Evolutionary conservation across 2,329 filamentous ascomycete species (phyloP), one percentile per base, ranked within the genome.

Genomic region (Uncinocarpus reesii): DNA sequence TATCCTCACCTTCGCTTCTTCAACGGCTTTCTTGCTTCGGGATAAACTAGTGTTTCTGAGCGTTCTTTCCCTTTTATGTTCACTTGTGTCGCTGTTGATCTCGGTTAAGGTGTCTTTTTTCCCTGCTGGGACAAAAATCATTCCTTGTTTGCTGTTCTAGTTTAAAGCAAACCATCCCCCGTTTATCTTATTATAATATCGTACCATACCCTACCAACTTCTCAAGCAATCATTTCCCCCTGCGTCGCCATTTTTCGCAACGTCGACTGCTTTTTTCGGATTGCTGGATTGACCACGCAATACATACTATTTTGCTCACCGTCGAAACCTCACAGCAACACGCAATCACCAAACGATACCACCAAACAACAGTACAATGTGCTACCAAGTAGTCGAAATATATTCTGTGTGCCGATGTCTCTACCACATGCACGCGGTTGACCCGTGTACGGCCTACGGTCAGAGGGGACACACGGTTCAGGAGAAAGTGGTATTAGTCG

Each of bases 401-500:
- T 95, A 88, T 72, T 81, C 87, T 48, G 85, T 83, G 48, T 95
- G 88, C 75, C 78, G 81, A 55, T 95, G 88, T 69, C 75, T 90
- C 58, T 93, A 95, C 73, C 86, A 90, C 72, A 77, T 83, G 61
- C 89, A 95, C 65, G 81, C 85, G 41, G 76, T 95, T 58, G 88
- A 95, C 61, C 83, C 84, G 52, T 95, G 88, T 63, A 73, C 80
- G 42, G 74, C 79, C 29, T 86, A 87, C 62, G 84, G 83, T 52
- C 80, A 83, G 51, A 77, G 79, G 42, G 83, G 83, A 40, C 88
- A 95, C 61, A 58, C 60, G 38, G 71, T 89, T 49, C 79, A 86
- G 56, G 81, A 85, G 60, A 82, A 83, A 62, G 84, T 78, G 5
- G 84, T 95, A 44, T 73, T 86, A 16, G 87, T 95, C 20, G 89